Base-by-base conservation (phyloP, 345 rosid species). In the Carallia brachiata region DNA sequence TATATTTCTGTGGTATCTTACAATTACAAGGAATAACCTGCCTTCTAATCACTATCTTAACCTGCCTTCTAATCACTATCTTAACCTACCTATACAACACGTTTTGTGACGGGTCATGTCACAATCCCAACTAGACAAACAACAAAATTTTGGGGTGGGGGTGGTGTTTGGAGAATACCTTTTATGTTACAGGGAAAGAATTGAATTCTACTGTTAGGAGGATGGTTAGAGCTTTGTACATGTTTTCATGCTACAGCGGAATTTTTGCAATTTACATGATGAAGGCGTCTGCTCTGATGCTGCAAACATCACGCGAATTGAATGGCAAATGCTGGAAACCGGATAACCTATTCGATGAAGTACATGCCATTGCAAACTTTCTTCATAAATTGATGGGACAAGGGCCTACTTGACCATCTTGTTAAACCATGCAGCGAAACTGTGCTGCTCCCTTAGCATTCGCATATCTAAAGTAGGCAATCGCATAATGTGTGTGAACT, bases 181-280 rank as follows among this genome's bases (percentile, higher is more conserved):
- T 44, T 62, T 78, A 84, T 83, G 84, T 62, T 85, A 86, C 87
- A 81, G 50, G 50, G 64, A 59, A 82, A 83, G 83, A 83, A 82
- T 83, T 65, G 76, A 72, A 81, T 48, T 78, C 89, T 83, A 82
- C 37, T 15, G 81, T 75, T 77, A 76, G 82, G 32, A 6, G 15
- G n/a, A 48, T 36, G 81, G 86, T 83, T 80, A 86, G 86, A 73
- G 73, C 79, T 84, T 68, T 82, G 84, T 86, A 76, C 85, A 85
- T 2, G 59, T 74, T 70, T 77, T 67, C 78, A 52, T 74, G 87
- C 70, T 76, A 82, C 89, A 81, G 72, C 48, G 61, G 69, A 73
- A 69, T 72, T 73, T 65, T 40, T 34, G 32, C 36, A 62, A 71
- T 73, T 75, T 40, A 75, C 66, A 68, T 61, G 73, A 65, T 67